A percentile compares a stretch with the other conserved stretches of the same genome.
phyloP scores from a whole-genome alignment of 208 protist genomes.

The Zelonia costaricensis region DNA sequence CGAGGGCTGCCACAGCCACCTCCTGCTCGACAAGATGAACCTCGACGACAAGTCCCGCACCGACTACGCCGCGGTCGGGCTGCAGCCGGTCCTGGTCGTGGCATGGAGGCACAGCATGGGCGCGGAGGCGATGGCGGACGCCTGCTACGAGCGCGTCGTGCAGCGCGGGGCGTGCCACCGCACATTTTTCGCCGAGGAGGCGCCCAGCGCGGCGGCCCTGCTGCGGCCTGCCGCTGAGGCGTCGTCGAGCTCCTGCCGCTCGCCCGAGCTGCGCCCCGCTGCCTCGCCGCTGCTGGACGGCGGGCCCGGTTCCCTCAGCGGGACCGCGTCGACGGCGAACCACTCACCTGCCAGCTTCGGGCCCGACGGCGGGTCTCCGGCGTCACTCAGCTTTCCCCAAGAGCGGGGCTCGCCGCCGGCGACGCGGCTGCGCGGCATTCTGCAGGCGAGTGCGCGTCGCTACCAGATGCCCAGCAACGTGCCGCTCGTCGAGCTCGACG shows the following conservation, averaged over 20 bases:
- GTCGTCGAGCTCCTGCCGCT: conserved; percentile 7
- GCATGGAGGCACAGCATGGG: conserved; percentile 56
- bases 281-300: conserved; percentile 1
- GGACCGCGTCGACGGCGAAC: too few relatives aligned
- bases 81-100: conserved; percentile 40
- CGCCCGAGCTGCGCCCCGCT: conserved; percentile 14
- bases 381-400: not conserved
- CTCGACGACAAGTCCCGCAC: conserved; percentile 49
- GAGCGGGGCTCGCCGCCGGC: not conserved
- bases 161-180: conserved; percentile 60
- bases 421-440: conserved; percentile 43
- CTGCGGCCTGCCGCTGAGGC: not conserved
- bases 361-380: not conserved
- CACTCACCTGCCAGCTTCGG: not conserved
- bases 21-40: conserved; percentile 89
- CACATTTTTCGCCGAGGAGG: conserved; percentile 34
- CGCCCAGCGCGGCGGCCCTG: too few relatives aligned
- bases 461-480: conserved; percentile 37
- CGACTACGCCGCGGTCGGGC: conserved; percentile 34
- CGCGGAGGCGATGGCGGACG: conserved; percentile 36
- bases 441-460: conserved; percentile 33
- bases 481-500: conserved; percentile 51
- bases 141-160: conserved; percentile 64
- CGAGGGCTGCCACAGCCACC: conserved; percentile 50
- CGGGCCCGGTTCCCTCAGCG: not conserved